A percentile compares a stretch with the other conserved stretches of the same genome.
Evolutionary conservation across 805 yeast species (phyloP).

Genomic region (Candida ponderosae): DNA sequence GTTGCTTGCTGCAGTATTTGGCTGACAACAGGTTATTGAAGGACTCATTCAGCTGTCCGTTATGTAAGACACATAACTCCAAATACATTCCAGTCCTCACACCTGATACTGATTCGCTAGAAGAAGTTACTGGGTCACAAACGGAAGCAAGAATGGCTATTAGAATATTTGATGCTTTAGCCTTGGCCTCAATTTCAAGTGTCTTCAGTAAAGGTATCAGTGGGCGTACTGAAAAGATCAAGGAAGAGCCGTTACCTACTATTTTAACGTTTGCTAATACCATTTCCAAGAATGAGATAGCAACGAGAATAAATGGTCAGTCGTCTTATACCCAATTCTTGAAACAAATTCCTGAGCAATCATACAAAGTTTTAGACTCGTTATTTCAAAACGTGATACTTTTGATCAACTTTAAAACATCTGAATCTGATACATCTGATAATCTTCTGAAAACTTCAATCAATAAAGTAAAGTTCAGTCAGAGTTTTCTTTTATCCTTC

Average conservation of each 20-base stretch:
- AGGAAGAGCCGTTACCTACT: too few species aligned
- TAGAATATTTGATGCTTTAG: too few species aligned
- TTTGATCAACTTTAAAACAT: too few species aligned
- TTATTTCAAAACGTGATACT: slow-evolving; percentile 11
- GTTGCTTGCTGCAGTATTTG: slow-evolving; percentile 65
- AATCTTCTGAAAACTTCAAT: neutral
- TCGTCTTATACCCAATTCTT: slow-evolving; percentile 24
- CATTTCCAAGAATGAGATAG: slow-evolving; percentile 50
- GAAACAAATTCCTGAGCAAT: slow-evolving; percentile 28
- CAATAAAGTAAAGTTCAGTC: neutral
- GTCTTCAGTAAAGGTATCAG: too few species aligned
- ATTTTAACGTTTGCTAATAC: slow-evolving; percentile 42
- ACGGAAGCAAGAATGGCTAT: too few species aligned
- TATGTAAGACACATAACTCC: slow-evolving; percentile 82
- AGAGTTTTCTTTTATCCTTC: slow-evolving; percentile 2
- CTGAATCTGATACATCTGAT: slow-evolving; percentile 1
- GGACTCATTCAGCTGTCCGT: slow-evolving; percentile 81
- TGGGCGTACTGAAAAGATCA: too few species aligned
- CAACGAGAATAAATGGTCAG: slow-evolving; percentile 40
- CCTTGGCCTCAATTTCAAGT: too few species aligned
- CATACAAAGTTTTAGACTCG: slow-evolving; percentile 28
- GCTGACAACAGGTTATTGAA: slow-evolving; percentile 49
- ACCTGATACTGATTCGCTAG: neutral
- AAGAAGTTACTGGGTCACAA: slow-evolving; percentile 1
- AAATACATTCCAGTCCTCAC: slow-evolving; percentile 56